Evolutionary conservation across 495 filamentous ascomycete genomes (phyloP), one percentile per base, ranked within the genome.

Genomic region (Entonaema liquescens): DNA sequence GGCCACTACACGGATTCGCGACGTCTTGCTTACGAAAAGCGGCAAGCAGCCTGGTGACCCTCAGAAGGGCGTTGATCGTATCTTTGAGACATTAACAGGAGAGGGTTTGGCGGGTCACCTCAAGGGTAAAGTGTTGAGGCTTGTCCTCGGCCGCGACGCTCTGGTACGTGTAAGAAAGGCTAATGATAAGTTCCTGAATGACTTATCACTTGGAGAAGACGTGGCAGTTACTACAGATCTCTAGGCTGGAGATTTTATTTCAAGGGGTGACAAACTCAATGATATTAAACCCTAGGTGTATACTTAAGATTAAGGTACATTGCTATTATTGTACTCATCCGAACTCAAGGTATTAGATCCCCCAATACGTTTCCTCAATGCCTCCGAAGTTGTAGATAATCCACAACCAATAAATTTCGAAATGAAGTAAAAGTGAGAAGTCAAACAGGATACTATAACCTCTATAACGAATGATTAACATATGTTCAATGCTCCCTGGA

Each of bases 1-100:
- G 21, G 12, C 62, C 5, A 71, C 69, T 6, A 65, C 66, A 5
- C 23, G 47, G 21, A 59, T 59, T 21, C 19, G 62, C 7, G 35
- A 62, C 35, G 64, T 49, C 8, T 73, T 74, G 57, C 5, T 29
- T 6, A 17, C 9, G 8, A 47, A 47, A 5, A 59, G 71, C 59
- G 77, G 78, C 8, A 74, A 71, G 59, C 79, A 84, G 74, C 55
- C 38, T 1, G 83, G 83, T 4, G 80, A 84, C 65, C 79, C 81
- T 1, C 73, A 57, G 3, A 81, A 83, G 71, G 82, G 68, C n/a
- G 75, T 76, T 1, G 73, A 74, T 47, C 68, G 79, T 28, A 81
- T 83, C 38, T 79, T 76, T 31, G 82, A 83, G 71, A 76, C 75
- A 25, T 74, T 80, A 2, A 71, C 67, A 0, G 78, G 82, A 1